Evolutionary conservation across 2,329 filamentous ascomycete genomes (phyloP), one percentile per base, ranked within the genome.

Genomic region (Apiospora koreana): DNA sequence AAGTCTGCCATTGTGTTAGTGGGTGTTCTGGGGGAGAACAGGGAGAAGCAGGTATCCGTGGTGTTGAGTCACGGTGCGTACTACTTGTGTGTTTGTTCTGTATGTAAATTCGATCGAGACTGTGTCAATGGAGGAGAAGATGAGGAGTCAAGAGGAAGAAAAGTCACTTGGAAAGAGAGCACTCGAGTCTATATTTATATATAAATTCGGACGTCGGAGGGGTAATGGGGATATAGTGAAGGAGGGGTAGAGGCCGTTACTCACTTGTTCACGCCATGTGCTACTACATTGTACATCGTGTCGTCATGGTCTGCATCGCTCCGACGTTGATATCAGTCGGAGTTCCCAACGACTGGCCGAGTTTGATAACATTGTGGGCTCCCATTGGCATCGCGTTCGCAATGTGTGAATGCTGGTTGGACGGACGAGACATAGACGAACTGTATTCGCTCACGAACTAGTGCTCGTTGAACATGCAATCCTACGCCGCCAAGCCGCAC

Each of bases 61-160:
- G 45, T 43, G 38, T 18, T 50, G 35, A 50, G 66, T 42, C 66
- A 68, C 66, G 66, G 45, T 54, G 66, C 66, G 66, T 68, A 68
- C 66, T 45, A 38, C n/a, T 67, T 68, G 45, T 48, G 65, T 54
- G 28, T 62, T 62, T 9, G 54, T 38, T 38, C 28, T 3, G 54
- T 3, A 12, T n/a, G 14, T 21, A 38, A 16, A 62, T n/a, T n/a
- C 31, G 21, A n/a, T 2, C 23, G 31, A 28, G 21, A 21, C 2
- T n/a, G n/a, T 62, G 21, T 21, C 35, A n/a, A 62, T n/a, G 54
- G 3, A 62, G 38, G 2, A 67, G 42, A n/a, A n/a, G 42, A 35
- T 4, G 8, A 35, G 14, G 43, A 7, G 41, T 10, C 14, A 12
- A 41, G n/a, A 31, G 8, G 1, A 10, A n/a, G 14, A 66, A 16